Evolutionary conservation across 768 basidiomycete species (phyloP).

Genomic region (Hirschioporus abietinus): DNA sequence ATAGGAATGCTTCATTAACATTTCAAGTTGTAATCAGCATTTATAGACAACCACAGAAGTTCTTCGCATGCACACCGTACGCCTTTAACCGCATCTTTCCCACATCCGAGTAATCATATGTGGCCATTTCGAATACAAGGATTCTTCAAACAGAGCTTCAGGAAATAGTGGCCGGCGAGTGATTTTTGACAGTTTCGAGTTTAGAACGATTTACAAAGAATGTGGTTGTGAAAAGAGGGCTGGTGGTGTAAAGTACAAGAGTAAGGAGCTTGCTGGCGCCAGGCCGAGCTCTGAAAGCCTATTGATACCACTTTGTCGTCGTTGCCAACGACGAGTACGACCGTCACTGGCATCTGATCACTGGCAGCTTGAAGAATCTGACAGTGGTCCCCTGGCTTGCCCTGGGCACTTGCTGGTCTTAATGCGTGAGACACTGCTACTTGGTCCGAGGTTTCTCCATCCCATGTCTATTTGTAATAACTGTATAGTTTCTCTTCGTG

Average conservation of each 20-base stretch:
- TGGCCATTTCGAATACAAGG: neutral
- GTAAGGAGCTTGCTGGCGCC: neutral
- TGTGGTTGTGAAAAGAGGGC: neutral
- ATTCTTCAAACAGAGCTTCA: neutral
- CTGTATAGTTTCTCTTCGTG: too few relatives aligned
- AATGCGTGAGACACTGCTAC: too few relatives aligned
- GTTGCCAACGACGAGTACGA: neutral
- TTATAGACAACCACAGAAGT: neutral
- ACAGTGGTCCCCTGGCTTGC: too few relatives aligned
- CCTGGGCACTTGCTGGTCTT: too few relatives aligned
- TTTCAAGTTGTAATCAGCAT: neutral
- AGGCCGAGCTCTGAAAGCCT: neutral
- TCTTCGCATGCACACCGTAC: neutral
- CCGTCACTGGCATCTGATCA: neutral
- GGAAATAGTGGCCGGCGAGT: neutral
- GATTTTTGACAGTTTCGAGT: neutral
- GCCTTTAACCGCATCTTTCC: neutral
- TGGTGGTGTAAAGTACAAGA: neutral
- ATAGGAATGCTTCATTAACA: slow-evolving; percentile 31
- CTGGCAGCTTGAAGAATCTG: too few relatives aligned
- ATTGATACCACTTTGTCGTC: neutral
- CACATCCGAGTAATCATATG: neutral
- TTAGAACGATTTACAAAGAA: neutral
- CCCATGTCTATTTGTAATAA: too few relatives aligned
- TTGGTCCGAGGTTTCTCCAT: too few relatives aligned